A percentile compares a stretch with the other conserved stretches of the same genome.
phyloP scores from a whole-genome alignment of 148 eudicot species.

The Dianthus caryophyllus region DNA sequence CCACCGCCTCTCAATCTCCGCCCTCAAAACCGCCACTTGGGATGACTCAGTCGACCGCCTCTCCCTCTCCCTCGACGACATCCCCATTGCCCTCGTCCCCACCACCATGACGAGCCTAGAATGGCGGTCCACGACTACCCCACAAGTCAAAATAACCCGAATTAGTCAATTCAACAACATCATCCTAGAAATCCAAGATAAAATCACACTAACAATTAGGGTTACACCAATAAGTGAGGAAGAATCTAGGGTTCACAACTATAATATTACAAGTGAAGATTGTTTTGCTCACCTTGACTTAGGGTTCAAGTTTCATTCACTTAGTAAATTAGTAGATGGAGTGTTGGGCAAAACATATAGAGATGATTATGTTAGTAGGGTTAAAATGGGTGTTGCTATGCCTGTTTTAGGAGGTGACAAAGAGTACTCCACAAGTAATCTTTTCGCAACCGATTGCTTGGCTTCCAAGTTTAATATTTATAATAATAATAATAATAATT shows the following conservation, averaged over 20 bases:
- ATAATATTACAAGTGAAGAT: conserved; percentile 35
- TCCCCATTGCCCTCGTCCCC: conserved; percentile 26
- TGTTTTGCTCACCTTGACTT: conserved; percentile 51
- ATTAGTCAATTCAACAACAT: conserved; percentile 27
- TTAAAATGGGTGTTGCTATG: conserved; percentile 36
- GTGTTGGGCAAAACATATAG: conserved; percentile 51
- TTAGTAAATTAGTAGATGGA: conserved; percentile 33
- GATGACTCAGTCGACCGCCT: conserved; percentile 36
- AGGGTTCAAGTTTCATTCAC: conserved; percentile 34
- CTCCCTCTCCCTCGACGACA: conserved; percentile 29
- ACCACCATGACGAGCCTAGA: conserved; percentile 17
- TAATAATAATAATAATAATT: too few species aligned
- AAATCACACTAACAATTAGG: conserved; percentile 31
- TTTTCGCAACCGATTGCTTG: conserved; percentile 41
- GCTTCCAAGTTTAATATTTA: conserved; percentile 24
- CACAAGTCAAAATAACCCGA: conserved; percentile 34
- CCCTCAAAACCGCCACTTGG: conserved; percentile 40
- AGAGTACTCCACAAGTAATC: conserved; percentile 28
- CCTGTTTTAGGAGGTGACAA: conserved; percentile 40
- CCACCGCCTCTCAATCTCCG: conserved; percentile 38
- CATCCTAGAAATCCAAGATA: conserved; percentile 29
- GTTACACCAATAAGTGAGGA: conserved; percentile 46
- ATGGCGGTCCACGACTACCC: conserved; percentile 28
- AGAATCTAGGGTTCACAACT: conserved; percentile 42
- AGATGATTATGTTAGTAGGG: conserved; percentile 34